Conservation (phyloP, 805 yeast species). For the Wickerhamiella vanderwaltii region DNA sequence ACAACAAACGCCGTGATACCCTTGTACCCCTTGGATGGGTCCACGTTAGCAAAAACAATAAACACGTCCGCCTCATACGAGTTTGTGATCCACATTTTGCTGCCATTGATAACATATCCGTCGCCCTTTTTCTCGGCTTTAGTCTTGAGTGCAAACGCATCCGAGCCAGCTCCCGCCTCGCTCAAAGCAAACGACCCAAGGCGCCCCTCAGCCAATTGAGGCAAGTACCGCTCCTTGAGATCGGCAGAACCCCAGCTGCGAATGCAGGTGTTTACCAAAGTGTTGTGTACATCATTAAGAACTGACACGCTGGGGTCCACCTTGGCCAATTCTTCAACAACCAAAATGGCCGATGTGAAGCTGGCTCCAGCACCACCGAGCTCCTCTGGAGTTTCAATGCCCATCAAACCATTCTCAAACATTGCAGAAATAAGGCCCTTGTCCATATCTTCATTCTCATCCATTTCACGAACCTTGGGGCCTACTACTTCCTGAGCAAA, state of each 20-base stretch:
- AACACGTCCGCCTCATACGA: constrained; percentile 34
- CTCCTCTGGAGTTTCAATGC: constrained; percentile 37
- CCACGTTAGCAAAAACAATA: constrained; percentile 32
- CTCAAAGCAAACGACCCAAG: constrained; percentile 33
- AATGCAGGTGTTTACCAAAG: constrained; percentile 33
- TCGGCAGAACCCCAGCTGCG: constrained; percentile 31
- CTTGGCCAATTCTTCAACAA: constrained; percentile 35
- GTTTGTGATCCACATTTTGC: constrained; percentile 38
- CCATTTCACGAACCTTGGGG: constrained; percentile 31
- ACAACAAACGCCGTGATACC: constrained; percentile 36
- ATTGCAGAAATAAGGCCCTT: constrained; percentile 16
- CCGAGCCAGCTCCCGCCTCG: constrained; percentile 34
- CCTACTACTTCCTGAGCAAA: constrained; percentile 32
- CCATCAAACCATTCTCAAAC: constrained; percentile 34
- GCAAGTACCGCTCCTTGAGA: constrained; percentile 31
- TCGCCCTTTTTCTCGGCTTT: constrained; percentile 30
- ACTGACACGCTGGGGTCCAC: constrained; percentile 34
- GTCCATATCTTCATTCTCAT: constrained; percentile 23
- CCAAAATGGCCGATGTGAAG: constrained; percentile 35
- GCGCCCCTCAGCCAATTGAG: constrained; percentile 27
- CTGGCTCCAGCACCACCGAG: constrained; percentile 36
- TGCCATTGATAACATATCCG: constrained; percentile 32
- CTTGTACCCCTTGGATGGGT: constrained; percentile 33
- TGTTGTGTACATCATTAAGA: constrained; percentile 36
- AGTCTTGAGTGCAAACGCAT: constrained; percentile 34